phyloP scores from a whole-genome alignment of 331 rosid genomes.

The Rosa hybrid region DNA sequence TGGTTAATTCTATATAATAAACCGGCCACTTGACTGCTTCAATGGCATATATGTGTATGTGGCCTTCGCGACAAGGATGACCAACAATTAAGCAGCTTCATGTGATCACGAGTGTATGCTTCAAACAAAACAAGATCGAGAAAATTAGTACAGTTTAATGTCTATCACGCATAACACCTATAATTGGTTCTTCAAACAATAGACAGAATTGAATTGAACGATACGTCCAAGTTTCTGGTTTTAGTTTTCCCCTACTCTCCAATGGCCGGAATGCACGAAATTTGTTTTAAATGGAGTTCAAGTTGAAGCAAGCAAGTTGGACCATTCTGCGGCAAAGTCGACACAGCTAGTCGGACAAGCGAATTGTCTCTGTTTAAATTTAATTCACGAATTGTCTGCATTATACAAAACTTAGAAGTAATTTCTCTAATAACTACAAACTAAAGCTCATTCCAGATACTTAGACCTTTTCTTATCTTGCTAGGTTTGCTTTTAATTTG shows the following conservation, averaged over 20 bases:
- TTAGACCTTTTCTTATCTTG: background rate
- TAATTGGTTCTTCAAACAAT: background rate
- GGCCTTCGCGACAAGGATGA: background rate
- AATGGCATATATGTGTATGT: background rate
- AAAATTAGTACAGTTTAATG: background rate
- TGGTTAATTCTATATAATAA: background rate
- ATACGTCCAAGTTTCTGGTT: background rate
- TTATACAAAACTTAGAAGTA: background rate
- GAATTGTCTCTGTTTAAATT: background rate
- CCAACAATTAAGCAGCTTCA: conserved; percentile 5
- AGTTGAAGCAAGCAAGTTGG: background rate
- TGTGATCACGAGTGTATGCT: background rate
- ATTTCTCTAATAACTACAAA: background rate
- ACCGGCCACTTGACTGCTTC: background rate
- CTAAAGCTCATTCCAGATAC: background rate
- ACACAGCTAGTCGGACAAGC: background rate
- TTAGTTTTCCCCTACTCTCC: background rate
- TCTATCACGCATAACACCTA: background rate
- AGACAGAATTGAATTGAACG: background rate
- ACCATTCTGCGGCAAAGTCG: background rate
- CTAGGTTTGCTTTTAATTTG: conserved; percentile 23
- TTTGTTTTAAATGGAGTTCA: too few relatives aligned
- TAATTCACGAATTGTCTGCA: background rate
- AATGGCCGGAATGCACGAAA: background rate
- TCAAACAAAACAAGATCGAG: background rate